Percentiles rank a stretch among this genome's conserved stretches.
Evolutionary conservation across 2,329 filamentous ascomycete genomes (phyloP).

Genomic region (Niveomyces coronatus): DNA sequence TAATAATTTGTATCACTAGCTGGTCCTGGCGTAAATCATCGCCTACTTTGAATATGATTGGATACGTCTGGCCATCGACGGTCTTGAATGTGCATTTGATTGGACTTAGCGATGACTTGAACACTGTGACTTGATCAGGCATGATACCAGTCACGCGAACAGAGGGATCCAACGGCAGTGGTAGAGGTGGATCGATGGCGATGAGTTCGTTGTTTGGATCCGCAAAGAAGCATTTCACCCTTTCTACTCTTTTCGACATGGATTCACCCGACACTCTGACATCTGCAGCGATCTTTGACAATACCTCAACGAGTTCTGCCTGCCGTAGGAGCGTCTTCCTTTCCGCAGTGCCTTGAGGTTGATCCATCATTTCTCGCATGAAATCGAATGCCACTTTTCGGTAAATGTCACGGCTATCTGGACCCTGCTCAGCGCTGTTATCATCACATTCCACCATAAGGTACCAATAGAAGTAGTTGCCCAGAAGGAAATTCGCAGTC

Average conservation of each 20-base stretch:
- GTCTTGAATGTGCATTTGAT: conserved; percentile 89
- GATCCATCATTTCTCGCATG: conserved; percentile 74
- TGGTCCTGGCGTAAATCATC: conserved; percentile 96
- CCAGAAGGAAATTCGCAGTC: conserved; percentile 77
- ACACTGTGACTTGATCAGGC: conserved; percentile 78
- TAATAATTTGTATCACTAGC: conserved; percentile 93
- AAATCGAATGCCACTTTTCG: conserved; percentile 93
- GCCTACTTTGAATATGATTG: conserved; percentile 93
- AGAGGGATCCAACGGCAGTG: conserved; percentile 78
- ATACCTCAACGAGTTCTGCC: conserved; percentile 76
- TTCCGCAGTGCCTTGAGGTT: conserved; percentile 58
- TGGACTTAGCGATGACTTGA: conserved; percentile 90
- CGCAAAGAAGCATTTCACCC: conserved; percentile 70
- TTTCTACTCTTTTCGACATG: conserved; percentile 70
- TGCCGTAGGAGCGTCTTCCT: conserved; percentile 73
- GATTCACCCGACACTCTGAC: conserved; percentile 72
- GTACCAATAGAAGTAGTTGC: conserved; percentile 97
- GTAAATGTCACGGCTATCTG: conserved; percentile 74
- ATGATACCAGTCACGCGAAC: conserved; percentile 69
- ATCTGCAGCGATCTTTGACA: conserved; percentile 83
- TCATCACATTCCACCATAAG: conserved; percentile 97
- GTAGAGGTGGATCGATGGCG: conserved; percentile 73
- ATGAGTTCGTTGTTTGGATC: conserved; percentile 87
- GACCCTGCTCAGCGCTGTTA: conserved; percentile 61
- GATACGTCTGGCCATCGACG: conserved; percentile 64